These are phyloP conservation scores for Fagus sylvatica DNA, from an alignment of 306 rosid genomes.

Conservation along the genomic window DNA sequence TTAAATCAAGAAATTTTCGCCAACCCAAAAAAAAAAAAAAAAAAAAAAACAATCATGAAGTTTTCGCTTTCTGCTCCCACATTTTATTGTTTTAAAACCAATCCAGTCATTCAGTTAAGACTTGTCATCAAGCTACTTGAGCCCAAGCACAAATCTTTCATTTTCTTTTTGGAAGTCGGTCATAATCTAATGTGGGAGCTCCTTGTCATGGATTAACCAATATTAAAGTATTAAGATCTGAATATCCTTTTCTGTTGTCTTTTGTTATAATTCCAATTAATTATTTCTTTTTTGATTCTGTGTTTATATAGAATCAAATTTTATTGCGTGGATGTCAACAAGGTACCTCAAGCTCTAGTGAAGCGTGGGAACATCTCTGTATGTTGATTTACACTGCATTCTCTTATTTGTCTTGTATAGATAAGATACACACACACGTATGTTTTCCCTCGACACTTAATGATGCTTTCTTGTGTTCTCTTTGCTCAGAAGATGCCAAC, in stretches of 20 bases:
- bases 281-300: neutral
- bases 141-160: neutral
- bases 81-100: neutral
- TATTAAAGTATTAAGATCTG: neutral
- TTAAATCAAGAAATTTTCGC: too few species aligned
- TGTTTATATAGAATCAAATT: constrained; percentile 51
- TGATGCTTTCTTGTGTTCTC: constrained; percentile 1
- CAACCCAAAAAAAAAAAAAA: too few species aligned
- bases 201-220: neutral
- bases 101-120: neutral
- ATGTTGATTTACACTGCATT: constrained; percentile 21
- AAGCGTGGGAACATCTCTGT: constrained; percentile 85
- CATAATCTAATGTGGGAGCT: neutral
- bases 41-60: neutral
- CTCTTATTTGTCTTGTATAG: neutral
- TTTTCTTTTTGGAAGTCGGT: neutral
- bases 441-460: neutral
- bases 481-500: constrained; percentile 91
- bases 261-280: neutral
- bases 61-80: neutral
- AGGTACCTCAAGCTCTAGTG: constrained; percentile 81
- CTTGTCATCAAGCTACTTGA: neutral
- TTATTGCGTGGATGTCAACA: constrained; percentile 84
- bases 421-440: neutral
- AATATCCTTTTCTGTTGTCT: neutral